Evolutionary conservation across 192 early-diverging fungal genomes (phyloP).

Genomic region (Backusella circina): DNA sequence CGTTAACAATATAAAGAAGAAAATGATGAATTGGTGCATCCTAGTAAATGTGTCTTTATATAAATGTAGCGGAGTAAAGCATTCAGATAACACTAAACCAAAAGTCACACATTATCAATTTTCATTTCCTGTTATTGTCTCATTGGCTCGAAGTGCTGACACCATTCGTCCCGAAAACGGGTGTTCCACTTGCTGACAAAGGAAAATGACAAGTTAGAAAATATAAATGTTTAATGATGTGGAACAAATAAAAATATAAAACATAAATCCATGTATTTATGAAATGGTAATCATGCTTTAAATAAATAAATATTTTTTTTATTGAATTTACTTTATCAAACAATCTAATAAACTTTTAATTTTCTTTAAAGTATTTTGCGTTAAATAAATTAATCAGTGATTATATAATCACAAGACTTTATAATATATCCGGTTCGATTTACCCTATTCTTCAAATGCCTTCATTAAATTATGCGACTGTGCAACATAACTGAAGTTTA

Average conservation of each 20-base stretch:
- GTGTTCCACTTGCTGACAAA: not conserved
- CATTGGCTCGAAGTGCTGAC: not conserved
- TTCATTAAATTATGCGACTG: constrained; percentile 14
- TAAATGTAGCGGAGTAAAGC: not conserved
- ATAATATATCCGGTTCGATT: not conserved
- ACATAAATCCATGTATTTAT: not conserved
- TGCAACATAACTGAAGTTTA: constrained; percentile 38
- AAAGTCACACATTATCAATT: not conserved
- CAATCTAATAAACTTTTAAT: not conserved
- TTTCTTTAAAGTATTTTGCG: not conserved
- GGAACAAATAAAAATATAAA: not conserved
- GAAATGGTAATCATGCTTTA: not conserved
- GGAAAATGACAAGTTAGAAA: not conserved
- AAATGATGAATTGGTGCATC: not conserved
- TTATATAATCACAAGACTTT: not conserved
- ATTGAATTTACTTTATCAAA: not conserved
- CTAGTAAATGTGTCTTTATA: not conserved
- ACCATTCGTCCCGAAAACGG: not conserved
- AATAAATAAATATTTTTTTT: not conserved
- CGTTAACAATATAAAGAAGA: not conserved
- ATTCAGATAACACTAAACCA: not conserved
- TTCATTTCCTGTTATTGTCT: not conserved
- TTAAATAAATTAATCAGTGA: not conserved
- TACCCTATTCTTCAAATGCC: not conserved
- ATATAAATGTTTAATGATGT: not conserved